phyloP scores from a whole-genome alignment of 2,329 filamentous ascomycete species.

The Fusarium torreyae region DNA sequence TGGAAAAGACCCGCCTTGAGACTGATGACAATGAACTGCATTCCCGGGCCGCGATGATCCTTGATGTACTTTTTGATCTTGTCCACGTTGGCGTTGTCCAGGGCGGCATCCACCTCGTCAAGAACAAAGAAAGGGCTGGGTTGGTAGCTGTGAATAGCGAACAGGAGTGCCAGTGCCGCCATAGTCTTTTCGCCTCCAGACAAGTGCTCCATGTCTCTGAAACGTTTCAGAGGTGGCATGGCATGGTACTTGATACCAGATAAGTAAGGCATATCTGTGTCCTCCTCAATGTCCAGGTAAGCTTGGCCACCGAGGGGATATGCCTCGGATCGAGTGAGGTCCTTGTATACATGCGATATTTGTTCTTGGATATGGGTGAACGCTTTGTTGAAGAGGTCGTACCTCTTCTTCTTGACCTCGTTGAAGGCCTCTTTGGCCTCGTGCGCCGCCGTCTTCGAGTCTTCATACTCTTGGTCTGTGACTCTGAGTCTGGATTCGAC shows the following conservation, averaged over 20 bases:
- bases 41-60: conserved; percentile 93
- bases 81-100: conserved; percentile 98
- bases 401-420: conserved; percentile 83
- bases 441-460: conserved; percentile 81
- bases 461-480: conserved; percentile 91
- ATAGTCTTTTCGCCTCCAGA: conserved; percentile 99
- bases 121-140: conserved; percentile 97
- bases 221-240: conserved; percentile 98
- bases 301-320: conserved; percentile 92
- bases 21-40: conserved; percentile 99
- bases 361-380: conserved; percentile 96
- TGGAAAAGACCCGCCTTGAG: conserved; percentile 97
- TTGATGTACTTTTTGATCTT: conserved; percentile 97
- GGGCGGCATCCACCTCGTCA: conserved; percentile 96
- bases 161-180: conserved; percentile 94
- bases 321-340: conserved; percentile 90
- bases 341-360: conserved; percentile 94
- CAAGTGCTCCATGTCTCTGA: conserved; percentile 98
- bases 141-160: conserved; percentile 97
- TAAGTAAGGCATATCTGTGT: conserved; percentile 95
- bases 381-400: conserved; percentile 94
- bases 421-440: conserved; percentile 87
- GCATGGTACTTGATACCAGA: conserved; percentile 98
- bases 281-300: conserved; percentile 92
- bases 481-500: conserved; percentile 86